phyloP scores from a whole-genome alignment of 2,329 filamentous ascomycete genomes.

The Colletotrichum spinosum region DNA sequence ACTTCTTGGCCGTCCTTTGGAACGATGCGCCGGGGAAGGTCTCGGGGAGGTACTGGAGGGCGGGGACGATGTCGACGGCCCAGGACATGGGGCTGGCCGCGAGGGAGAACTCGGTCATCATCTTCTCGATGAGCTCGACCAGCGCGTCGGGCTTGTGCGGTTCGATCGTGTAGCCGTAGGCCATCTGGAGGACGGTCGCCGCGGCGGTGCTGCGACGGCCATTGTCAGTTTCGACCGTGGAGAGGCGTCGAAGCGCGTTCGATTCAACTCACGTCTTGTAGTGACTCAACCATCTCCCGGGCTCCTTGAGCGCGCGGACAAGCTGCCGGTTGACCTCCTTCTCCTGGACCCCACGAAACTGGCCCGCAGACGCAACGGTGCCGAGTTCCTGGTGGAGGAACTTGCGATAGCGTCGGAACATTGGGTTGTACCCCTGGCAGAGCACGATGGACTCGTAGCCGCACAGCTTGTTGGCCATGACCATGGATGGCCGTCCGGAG shows the following conservation, averaged over 20 bases:
- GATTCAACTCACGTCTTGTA: conserved; percentile 34
- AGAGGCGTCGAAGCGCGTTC: not conserved
- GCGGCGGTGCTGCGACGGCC: conserved; percentile 4
- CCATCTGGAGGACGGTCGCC: conserved; percentile 25
- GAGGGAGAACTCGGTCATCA: conserved; percentile 44
- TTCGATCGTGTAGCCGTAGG: conserved; percentile 43
- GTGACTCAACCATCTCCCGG: conserved; percentile 27
- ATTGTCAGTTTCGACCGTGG: not conserved
- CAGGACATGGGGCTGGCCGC: conserved; percentile 46
- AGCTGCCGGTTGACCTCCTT: conserved; percentile 30
- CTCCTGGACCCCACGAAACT: conserved; percentile 36
- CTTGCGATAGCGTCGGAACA: conserved; percentile 43
- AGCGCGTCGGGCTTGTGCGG: conserved; percentile 45
- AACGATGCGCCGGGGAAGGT: conserved; percentile 46
- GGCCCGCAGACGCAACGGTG: conserved; percentile 40
- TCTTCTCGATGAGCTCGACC: conserved; percentile 44
- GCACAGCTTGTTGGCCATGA: conserved; percentile 44
- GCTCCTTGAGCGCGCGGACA: conserved; percentile 25
- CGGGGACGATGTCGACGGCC: conserved; percentile 48
- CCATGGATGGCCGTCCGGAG: conserved; percentile 44
- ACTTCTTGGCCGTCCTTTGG: conserved; percentile 44
- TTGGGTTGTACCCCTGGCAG: conserved; percentile 40
- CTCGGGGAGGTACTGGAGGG: conserved; percentile 45
- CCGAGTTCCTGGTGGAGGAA: conserved; percentile 44
- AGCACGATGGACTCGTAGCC: conserved; percentile 42